Evolutionary conservation across 148 eudicot genomes (phyloP).

Genomic region (Mesembryanthemum crystallinum): DNA sequence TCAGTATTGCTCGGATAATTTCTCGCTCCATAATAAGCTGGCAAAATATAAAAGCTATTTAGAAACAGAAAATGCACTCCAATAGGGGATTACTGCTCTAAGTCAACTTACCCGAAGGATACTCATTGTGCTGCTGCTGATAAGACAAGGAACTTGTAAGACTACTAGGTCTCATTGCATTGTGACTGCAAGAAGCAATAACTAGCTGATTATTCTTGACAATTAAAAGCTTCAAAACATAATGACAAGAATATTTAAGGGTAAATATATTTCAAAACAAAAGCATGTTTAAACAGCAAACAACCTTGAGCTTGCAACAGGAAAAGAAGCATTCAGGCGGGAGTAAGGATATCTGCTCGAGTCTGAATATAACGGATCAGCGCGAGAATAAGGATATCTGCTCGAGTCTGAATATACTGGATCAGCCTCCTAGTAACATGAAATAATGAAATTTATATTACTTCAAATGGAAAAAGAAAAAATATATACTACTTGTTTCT

Average conservation of each 20-base stretch:
- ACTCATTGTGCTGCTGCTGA: constrained; percentile 21
- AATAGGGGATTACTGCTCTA: not conserved
- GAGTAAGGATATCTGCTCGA: constrained; percentile 26
- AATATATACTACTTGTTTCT: no score
- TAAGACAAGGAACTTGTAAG: constrained; percentile 16
- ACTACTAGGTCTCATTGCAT: constrained; percentile 4
- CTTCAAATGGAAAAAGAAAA: no score
- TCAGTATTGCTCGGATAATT: constrained; percentile 21
- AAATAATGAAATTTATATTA: not conserved
- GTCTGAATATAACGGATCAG: constrained; percentile 28
- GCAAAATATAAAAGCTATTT: not conserved
- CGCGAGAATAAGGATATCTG: constrained; percentile 27
- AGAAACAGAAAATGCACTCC: not conserved
- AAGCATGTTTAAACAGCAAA: not conserved
- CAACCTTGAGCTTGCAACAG: constrained; percentile 32
- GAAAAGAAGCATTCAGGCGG: constrained; percentile 27
- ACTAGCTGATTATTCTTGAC: not conserved
- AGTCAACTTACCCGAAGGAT: constrained; percentile 34
- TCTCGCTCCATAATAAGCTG: constrained; percentile 28
- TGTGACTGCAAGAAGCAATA: constrained; percentile 22
- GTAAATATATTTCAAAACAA: not conserved
- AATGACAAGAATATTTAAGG: not conserved
- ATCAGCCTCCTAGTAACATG: constrained; percentile 34
- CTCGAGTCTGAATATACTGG: constrained; percentile 23
- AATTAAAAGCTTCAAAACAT: not conserved